phyloP scores from a whole-genome alignment of 2,329 filamentous ascomycete species.

The Chrysoporthe cubensis region DNA sequence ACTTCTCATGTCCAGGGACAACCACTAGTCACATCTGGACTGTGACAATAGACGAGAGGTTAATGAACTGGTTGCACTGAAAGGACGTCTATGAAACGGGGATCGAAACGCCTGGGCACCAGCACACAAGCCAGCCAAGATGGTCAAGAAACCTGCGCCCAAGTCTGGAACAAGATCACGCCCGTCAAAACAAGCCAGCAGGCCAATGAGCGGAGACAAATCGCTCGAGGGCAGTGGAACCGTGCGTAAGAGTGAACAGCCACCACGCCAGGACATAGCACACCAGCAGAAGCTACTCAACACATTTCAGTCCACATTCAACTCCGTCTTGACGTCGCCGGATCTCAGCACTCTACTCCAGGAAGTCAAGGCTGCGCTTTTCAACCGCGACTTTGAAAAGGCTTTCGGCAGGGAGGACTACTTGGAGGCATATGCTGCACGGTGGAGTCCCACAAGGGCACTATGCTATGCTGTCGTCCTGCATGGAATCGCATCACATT shows the following conservation, averaged over 20 bases:
- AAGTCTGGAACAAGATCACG: background rate
- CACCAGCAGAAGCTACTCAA: constrained; percentile 56
- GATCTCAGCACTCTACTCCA: constrained; percentile 67
- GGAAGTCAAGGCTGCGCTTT: constrained; percentile 82
- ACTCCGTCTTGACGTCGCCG: constrained; percentile 50
- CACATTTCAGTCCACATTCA: constrained; percentile 71
- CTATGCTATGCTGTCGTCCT: constrained; percentile 74
- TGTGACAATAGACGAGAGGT: background rate
- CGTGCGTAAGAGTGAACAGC: background rate
- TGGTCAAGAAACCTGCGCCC: constrained; percentile 6
- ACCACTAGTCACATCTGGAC: background rate
- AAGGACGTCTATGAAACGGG: background rate
- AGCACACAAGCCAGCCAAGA: background rate
- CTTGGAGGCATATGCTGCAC: constrained; percentile 80
- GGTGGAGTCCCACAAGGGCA: constrained; percentile 89
- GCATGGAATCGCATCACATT: constrained; percentile 40
- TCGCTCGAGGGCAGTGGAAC: background rate
- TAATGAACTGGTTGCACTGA: too few relatives aligned
- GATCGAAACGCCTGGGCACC: background rate
- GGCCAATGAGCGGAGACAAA: background rate
- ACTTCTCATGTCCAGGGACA: too few relatives aligned
- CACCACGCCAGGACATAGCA: background rate
- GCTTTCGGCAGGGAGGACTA: constrained; percentile 77
- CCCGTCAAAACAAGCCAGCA: background rate
- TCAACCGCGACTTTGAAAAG: constrained; percentile 78